Conservation (phyloP, 1,284 basidiomycete genomes). For the Irpex lacteus region DNA sequence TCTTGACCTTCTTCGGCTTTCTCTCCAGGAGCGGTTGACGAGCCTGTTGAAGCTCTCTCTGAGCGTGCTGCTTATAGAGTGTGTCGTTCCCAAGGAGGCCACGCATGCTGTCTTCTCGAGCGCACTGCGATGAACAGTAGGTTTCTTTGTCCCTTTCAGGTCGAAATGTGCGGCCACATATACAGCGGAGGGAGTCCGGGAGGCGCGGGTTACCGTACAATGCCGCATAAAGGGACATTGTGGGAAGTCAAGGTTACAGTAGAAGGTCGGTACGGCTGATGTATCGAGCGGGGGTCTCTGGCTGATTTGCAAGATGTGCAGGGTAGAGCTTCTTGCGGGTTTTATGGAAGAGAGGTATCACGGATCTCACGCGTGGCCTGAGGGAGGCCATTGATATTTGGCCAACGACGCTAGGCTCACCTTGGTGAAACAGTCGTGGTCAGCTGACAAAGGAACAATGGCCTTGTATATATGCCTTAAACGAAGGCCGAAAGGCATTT, state of each 20-base stretch:
- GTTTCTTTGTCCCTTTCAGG: background rate
- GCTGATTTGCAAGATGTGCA: no score
- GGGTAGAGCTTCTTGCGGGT: background rate
- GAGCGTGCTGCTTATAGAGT: background rate
- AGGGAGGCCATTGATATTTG: background rate
- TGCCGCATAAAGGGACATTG: slow-evolving; percentile 1
- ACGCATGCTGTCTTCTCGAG: background rate
- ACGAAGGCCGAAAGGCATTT: background rate
- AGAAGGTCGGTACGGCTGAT: background rate
- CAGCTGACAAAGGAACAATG: background rate
- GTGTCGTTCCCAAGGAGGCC: background rate
- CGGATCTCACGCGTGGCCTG: background rate
- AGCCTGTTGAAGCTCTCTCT: background rate
- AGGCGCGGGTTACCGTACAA: background rate
- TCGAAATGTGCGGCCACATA: background rate
- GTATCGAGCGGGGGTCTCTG: background rate
- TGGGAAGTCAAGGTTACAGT: background rate
- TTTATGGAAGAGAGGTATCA: background rate
- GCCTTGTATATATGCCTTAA: background rate
- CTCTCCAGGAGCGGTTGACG: background rate
- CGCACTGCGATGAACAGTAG: background rate
- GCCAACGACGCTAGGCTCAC: no score
- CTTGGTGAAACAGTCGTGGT: no score
- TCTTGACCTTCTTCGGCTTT: background rate
- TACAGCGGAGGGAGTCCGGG: background rate